Evolutionary conservation across 2,329 filamentous ascomycete genomes (phyloP).

Genomic region (Trichoderma aggressivum): DNA sequence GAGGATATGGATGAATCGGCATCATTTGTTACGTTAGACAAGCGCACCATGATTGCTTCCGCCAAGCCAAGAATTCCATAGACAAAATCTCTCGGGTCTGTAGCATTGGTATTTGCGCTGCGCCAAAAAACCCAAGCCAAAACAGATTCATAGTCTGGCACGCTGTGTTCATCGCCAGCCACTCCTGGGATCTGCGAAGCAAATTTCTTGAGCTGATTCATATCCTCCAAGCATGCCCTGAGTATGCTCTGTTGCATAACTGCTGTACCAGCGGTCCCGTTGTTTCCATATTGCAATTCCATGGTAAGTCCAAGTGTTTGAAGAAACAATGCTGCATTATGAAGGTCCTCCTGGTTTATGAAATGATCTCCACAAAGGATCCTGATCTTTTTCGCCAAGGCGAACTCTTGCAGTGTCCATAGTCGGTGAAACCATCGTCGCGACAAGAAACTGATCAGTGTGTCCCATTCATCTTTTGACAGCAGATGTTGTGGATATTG

Average conservation of each 20-base stretch:
- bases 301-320: neutral
- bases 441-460: neutral
- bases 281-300: neutral
- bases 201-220: neutral
- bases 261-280: neutral
- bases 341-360: neutral
- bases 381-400: neutral
- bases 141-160: neutral
- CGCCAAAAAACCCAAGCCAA: neutral
- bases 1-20: neutral
- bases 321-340: neutral
- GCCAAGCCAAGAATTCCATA: neutral
- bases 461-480: neutral
- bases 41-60: neutral
- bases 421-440: neutral
- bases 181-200: neutral
- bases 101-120: neutral
- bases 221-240: neutral
- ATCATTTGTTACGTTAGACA: neutral
- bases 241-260: neutral
- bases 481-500: neutral
- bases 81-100: neutral
- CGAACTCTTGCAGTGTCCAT: neutral
- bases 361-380: neutral
- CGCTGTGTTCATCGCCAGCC: neutral